Evolutionary conservation across 2,329 filamentous ascomycete genomes (phyloP).

Genomic region (Ilyonectria robusta): DNA sequence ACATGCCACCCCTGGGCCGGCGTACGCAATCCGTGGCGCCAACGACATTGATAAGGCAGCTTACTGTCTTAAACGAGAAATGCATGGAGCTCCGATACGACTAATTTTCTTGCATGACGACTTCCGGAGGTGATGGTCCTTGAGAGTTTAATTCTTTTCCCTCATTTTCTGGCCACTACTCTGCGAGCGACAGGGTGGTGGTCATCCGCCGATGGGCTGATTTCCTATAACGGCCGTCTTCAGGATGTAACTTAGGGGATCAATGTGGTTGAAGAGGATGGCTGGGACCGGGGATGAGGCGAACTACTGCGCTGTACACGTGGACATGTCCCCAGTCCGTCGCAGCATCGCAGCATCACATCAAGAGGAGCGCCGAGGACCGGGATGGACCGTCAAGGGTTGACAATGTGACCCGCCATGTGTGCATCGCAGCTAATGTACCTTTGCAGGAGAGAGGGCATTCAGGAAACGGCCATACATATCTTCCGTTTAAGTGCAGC

Average conservation of each 20-base stretch:
- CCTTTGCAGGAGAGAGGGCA: background rate
- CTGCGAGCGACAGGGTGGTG: background rate
- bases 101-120: background rate
- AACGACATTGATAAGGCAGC: background rate
- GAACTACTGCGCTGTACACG: slow-evolving; percentile 27
- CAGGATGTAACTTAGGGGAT: background rate
- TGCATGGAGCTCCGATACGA: background rate
- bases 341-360: background rate
- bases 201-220: background rate
- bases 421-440: background rate
- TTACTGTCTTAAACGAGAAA: background rate
- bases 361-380: background rate
- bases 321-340: slow-evolving; percentile 1
- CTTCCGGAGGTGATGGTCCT: background rate
- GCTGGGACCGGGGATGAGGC: slow-evolving; percentile 12
- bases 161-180: background rate
- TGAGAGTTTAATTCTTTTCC: background rate
- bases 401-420: background rate
- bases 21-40: slow-evolving; percentile 10
- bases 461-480: background rate
- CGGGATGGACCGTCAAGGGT: background rate
- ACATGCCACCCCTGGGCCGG: slow-evolving; percentile 6
- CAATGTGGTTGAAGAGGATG: background rate
- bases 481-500: too few species aligned
- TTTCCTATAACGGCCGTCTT: background rate